These are phyloP conservation scores for Ophiostoma sp. DNA, from an alignment of 2,329 filamentous ascomycete species.

Conservation along the genomic window DNA sequence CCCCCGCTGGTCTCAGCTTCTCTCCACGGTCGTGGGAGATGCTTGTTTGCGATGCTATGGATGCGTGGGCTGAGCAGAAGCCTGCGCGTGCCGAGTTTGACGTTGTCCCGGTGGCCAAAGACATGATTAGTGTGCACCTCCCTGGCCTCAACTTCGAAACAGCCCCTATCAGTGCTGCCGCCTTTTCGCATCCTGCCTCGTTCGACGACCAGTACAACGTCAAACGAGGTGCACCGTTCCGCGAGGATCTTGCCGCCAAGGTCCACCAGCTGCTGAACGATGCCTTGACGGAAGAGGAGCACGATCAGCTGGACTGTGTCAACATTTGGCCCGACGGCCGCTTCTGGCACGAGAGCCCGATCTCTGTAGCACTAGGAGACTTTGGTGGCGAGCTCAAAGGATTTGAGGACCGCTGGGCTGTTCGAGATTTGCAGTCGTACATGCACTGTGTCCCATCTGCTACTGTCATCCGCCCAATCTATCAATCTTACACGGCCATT, in stretches of 20 bases:
- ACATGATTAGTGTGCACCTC: background rate
- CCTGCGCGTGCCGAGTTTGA: background rate
- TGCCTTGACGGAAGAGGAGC: background rate
- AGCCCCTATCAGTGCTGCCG: background rate
- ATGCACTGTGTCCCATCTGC: constrained; percentile 7
- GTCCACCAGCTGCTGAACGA: background rate
- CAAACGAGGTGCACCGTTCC: background rate
- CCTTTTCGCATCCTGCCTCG: background rate
- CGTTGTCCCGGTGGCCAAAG: background rate
- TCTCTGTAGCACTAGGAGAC: background rate
- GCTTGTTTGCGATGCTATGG: background rate
- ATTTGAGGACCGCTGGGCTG: background rate
- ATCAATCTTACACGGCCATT: background rate
- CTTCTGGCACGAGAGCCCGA: constrained; percentile 3
- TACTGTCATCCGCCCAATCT: constrained; percentile 12
- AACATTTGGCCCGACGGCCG: constrained; percentile 12
- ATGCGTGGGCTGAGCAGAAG: background rate
- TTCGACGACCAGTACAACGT: background rate
- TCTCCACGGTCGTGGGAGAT: background rate
- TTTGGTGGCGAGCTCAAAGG: background rate
- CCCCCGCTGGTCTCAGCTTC: constrained; percentile 17
- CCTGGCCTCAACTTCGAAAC: background rate
- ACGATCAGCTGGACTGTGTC: background rate
- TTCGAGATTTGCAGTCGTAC: background rate
- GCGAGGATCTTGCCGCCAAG: background rate